Evolutionary conservation across 495 filamentous ascomycete genomes (phyloP).

Genomic region (Lophium mytilinum): DNA sequence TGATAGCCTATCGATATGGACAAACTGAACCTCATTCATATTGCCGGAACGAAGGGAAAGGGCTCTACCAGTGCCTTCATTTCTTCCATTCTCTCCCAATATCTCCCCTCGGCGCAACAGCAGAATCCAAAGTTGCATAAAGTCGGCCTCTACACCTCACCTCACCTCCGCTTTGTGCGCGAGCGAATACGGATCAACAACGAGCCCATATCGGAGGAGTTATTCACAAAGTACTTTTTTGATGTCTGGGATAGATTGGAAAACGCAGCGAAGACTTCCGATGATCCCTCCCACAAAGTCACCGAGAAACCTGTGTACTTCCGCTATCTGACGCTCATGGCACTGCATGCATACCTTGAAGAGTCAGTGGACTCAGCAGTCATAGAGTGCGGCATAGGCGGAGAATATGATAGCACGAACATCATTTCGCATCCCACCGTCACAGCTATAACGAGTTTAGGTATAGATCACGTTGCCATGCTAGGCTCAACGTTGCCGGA

Average conservation of each 20-base stretch:
- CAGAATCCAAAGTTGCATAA: conserved; percentile 37
- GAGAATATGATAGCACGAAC: conserved; percentile 90
- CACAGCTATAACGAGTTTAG: conserved; percentile 72
- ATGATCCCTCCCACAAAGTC: conserved; percentile 40
- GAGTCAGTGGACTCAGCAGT: conserved; percentile 76
- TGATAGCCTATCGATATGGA: conserved; percentile 67
- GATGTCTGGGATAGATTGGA: conserved; percentile 77
- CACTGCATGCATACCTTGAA: conserved; percentile 74
- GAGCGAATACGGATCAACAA: conserved; percentile 84
- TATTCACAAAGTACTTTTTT: conserved; percentile 82
- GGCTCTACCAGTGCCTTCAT: conserved; percentile 70
- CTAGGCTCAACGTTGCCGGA: conserved; percentile 78
- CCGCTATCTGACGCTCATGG: conserved; percentile 82
- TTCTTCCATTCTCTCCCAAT: conserved; percentile 53
- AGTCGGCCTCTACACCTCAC: conserved; percentile 81
- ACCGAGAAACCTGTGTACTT: conserved; percentile 75
- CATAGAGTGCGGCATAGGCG: conserved; percentile 90
- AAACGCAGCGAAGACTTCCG: conserved; percentile 40
- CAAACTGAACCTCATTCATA: conserved; percentile 66
- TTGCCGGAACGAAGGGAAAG: conserved; percentile 92
- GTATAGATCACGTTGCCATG: conserved; percentile 78
- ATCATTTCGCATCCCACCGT: conserved; percentile 67
- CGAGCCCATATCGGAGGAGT: conserved; percentile 60
- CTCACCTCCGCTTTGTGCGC: conserved; percentile 77
- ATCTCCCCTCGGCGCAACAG: conserved; percentile 37